Evolutionary conservation across 768 basidiomycete species (phyloP), one percentile per base, ranked within the genome.

Genomic region (Ramaria rubella): DNA sequence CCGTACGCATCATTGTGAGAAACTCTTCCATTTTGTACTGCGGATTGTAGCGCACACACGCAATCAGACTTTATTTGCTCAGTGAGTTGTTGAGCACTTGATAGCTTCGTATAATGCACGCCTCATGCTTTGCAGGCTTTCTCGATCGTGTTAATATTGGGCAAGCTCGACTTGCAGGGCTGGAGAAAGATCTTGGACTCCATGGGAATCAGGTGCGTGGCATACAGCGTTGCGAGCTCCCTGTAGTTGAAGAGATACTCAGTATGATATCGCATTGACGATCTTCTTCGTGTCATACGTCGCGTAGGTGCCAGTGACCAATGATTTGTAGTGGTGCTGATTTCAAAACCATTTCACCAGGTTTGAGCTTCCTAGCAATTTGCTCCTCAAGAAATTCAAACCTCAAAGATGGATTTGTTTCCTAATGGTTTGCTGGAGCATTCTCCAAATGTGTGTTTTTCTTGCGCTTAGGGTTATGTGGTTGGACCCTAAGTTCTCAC

Each of bases 251-350:
- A 4, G 42, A 29, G 8, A 17, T 34, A 15, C 19, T 38, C 31
- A 38, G 43, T 38, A 23, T 17, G 38, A 36, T 38, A 38, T 58
- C 30, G 46, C 45, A 5, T 24, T 67, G 9, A 61, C 63, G 15
- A 53, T 69, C 23, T 69, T 70, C 59, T 69, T 69, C 59, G 66
- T 67, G 9, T 60, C 61, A 26, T 71, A 71, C 49, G 69, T 68
- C 4, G 58, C 58, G 23, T 61, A 60, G 19, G 68, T 69, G 42
- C 36, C 45, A 61, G 17, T 24, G 49, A 19, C 52, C 59, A 17
- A 60, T 55, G 43, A 52, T 42, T 44, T 62, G 1, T 26, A 50
- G 15, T 51, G 43, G 42, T 42, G 55, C 6, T 57, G 5, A 8
- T 17, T 11, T 23, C 23, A 4, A 34, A 17, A 5, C 9, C 23